These are phyloP conservation scores for Dipteronia sinensis DNA, from an alignment of 345 rosid genomes.

Conservation along the genomic window DNA sequence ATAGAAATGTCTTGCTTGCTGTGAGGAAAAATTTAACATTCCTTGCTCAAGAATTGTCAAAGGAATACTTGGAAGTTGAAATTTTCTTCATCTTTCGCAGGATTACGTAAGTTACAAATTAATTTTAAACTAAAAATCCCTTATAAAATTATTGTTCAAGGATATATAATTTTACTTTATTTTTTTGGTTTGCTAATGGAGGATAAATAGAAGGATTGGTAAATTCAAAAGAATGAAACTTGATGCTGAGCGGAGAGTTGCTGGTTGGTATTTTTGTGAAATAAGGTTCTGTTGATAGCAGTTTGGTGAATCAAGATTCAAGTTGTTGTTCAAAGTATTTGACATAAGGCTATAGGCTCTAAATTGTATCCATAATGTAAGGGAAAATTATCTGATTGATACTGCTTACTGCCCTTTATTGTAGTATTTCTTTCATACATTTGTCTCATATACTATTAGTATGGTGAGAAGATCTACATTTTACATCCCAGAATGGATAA, in stretches of 20 bases:
- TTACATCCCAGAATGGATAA: background rate
- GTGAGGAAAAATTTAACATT: slow-evolving; percentile 62
- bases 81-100: slow-evolving; percentile 72
- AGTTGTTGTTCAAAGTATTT: background rate
- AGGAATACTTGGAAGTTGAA: slow-evolving; percentile 81
- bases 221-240: background rate
- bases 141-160: background rate
- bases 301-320: background rate
- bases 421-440: background rate
- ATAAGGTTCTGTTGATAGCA: background rate
- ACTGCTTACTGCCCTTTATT: background rate
- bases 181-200: background rate
- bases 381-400: background rate
- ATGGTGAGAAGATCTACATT: background rate
- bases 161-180: too few relatives aligned
- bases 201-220: background rate
- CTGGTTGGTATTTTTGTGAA: too few relatives aligned
- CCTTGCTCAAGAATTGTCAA: slow-evolving; percentile 78
- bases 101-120: slow-evolving; percentile 43
- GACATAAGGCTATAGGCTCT: background rate
- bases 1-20: slow-evolving; percentile 70
- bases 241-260: background rate
- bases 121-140: background rate
- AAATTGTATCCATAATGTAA: background rate
- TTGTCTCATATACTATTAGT: background rate